Evolutionary conservation across 306 rosid genomes (phyloP).

Genomic region (Oxytropis ochrocephala): DNA sequence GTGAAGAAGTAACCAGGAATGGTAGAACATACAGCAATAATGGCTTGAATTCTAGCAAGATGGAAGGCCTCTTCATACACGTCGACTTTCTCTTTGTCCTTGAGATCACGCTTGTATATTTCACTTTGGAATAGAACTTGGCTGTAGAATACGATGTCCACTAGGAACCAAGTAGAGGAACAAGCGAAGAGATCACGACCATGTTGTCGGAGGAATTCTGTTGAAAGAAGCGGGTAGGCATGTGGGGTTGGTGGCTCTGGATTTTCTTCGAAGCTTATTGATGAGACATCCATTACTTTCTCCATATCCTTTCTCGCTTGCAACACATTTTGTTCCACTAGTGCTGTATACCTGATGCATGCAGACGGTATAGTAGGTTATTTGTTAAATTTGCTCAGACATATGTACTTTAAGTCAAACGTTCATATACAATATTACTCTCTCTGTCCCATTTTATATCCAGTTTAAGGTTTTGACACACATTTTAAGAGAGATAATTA

Average conservation of each 20-base stretch:
- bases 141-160: constrained; percentile 72
- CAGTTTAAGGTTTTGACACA: too few relatives aligned
- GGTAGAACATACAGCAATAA: constrained; percentile 47
- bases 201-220: constrained; percentile 44
- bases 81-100: rapidly evolving
- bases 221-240: constrained; percentile 37
- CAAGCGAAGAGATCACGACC: constrained; percentile 66
- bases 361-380: too few relatives aligned
- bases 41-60: constrained; percentile 51
- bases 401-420: too few relatives aligned
- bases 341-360: constrained; percentile 59
- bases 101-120: constrained; percentile 25
- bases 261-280: constrained; percentile 37
- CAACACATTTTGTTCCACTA: constrained; percentile 56
- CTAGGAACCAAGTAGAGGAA: constrained; percentile 47
- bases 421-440: too few relatives aligned
- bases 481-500: too few relatives aligned
- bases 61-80: constrained; percentile 33
- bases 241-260: not conserved
- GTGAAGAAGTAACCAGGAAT: constrained; percentile 79
- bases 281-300: constrained; percentile 51
- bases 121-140: constrained; percentile 62
- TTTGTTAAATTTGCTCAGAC: too few relatives aligned
- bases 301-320: constrained; percentile 79
- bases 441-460: too few relatives aligned